phyloP scores from a whole-genome alignment of 192 early-diverging fungal genomes.

The Coemansia sp. region DNA sequence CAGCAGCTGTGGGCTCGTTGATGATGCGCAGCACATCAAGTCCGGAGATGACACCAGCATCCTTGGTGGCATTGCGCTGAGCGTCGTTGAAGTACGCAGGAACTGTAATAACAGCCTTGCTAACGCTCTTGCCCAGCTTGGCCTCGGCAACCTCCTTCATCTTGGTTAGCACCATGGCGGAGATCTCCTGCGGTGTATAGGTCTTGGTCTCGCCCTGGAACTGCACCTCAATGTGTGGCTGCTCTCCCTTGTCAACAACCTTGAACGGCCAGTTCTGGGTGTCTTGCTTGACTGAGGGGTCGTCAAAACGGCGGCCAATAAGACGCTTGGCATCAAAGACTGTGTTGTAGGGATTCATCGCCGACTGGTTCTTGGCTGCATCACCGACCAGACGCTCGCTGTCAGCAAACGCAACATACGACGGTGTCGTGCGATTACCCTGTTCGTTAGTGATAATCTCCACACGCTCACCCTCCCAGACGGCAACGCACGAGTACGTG shows the following conservation, averaged over 20 bases:
- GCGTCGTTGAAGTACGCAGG: slow-evolving; percentile 90
- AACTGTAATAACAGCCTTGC: slow-evolving; percentile 72
- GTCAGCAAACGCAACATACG: slow-evolving; percentile 81
- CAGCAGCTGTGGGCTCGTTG: slow-evolving; percentile 90
- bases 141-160: slow-evolving; percentile 82
- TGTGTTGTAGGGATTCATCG: slow-evolving; percentile 88
- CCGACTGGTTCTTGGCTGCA: slow-evolving; percentile 88
- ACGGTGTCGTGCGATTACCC: slow-evolving; percentile 87
- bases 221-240: slow-evolving; percentile 79
- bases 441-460: slow-evolving; percentile 87
- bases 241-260: slow-evolving; percentile 63
- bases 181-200: slow-evolving; percentile 81
- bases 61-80: slow-evolving; percentile 90
- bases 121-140: slow-evolving; percentile 68
- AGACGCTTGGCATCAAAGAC: slow-evolving; percentile 91
- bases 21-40: slow-evolving; percentile 86
- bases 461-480: slow-evolving; percentile 60
- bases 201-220: slow-evolving; percentile 80
- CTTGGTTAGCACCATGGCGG: slow-evolving; percentile 72
- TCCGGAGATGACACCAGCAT: slow-evolving; percentile 84
- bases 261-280: slow-evolving; percentile 85
- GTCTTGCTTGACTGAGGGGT: slow-evolving; percentile 77
- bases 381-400: slow-evolving; percentile 81
- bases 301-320: slow-evolving; percentile 85
- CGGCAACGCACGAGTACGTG: slow-evolving; percentile 92